Base-by-base conservation (phyloP, 495 filamentous ascomycete genomes). In the Tuber brumale region DNA sequence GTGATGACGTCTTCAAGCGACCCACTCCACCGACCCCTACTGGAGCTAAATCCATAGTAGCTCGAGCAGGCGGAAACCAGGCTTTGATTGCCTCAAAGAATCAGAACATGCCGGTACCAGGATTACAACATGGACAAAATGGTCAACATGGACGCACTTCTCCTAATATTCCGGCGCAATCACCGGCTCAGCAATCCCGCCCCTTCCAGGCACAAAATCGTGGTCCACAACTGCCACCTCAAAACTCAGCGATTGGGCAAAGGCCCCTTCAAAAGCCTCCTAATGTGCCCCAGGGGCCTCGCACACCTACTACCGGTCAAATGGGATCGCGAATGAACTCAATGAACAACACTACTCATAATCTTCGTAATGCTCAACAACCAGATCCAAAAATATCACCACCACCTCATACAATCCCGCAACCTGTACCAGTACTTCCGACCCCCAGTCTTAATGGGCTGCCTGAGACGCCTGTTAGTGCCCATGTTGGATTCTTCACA, bases 401-500 rank as follows among this genome's bases (percentile, higher is more conserved):
- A 37, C 71, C 73, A 48, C 71, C 42, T 35, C 76, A 81, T 31
- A 43, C 46, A 72, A 57, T 39, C 4, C 72, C 69, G 1, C 75
- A 76, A 41, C 61, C 73, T 37, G 71, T 74, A 12, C 72, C 76
- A 42, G 75, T 42, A 39, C 74, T 81, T 18, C 42, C 76, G 35
- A 72, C 76, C 31, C 76, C 75, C 19, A 77, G 77, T 19, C 71
- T 80, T 48, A 80, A 74, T 37, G 42, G 27, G 39, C 74, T 76
- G 42, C 79, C 79, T 4, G 75, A 79, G 48, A 79, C 80, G 2
- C 76, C 80, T 35, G 71, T 41, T 16, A 81, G 79, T 46, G 73
- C 71, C 70, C 72, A 18, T 73, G 43, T 80, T 35, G 81, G 79
- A 23, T 83, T 83, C 45, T 81, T 80, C 70, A 83, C 79, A 44